A percentile compares a stretch with the other conserved stretches of the same genome.
Evolutionary conservation across 148 eudicot genomes (phyloP).

Genomic region (Mesembryanthemum crystallinum): DNA sequence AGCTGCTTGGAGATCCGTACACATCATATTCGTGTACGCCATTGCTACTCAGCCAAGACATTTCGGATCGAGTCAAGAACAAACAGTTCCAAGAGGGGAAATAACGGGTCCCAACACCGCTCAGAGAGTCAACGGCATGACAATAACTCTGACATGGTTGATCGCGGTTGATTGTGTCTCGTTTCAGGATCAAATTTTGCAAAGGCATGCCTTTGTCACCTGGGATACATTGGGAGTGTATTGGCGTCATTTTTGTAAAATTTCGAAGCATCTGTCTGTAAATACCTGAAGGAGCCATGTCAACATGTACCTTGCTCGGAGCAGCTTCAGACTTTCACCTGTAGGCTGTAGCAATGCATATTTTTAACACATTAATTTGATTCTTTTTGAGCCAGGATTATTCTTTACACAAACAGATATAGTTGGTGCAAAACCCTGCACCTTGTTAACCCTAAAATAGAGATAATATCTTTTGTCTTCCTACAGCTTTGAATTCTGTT

Average conservation of each 20-base stretch:
- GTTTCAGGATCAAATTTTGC: background rate
- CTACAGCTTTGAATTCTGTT: background rate
- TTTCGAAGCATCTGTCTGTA: slow-evolving; percentile 8
- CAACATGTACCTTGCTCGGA: background rate
- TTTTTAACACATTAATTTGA: background rate
- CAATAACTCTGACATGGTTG: slow-evolving; percentile 32
- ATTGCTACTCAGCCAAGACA: slow-evolving; percentile 53
- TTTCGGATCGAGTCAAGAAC: slow-evolving; percentile 44
- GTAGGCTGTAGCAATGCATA: background rate
- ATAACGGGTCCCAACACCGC: slow-evolving; percentile 31
- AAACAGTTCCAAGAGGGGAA: slow-evolving; percentile 43
- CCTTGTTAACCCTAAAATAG: slow-evolving; percentile 11
- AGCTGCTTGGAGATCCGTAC: slow-evolving; percentile 44
- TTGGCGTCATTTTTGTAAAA: background rate
- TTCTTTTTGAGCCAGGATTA: background rate
- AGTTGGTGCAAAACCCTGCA: slow-evolving; percentile 14
- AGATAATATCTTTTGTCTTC: background rate
- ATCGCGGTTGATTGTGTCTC: slow-evolving; percentile 25
- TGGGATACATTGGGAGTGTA: background rate
- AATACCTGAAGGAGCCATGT: slow-evolving; percentile 4
- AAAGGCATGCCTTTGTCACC: background rate
- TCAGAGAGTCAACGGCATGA: slow-evolving; percentile 34
- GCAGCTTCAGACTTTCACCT: background rate
- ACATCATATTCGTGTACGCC: slow-evolving; percentile 52
- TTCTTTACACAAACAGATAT: no score